These are phyloP conservation scores for Paraphaeosphaeria sporulosa DNA, from an alignment of 2,329 filamentous ascomycete species.

Conservation along the genomic window DNA sequence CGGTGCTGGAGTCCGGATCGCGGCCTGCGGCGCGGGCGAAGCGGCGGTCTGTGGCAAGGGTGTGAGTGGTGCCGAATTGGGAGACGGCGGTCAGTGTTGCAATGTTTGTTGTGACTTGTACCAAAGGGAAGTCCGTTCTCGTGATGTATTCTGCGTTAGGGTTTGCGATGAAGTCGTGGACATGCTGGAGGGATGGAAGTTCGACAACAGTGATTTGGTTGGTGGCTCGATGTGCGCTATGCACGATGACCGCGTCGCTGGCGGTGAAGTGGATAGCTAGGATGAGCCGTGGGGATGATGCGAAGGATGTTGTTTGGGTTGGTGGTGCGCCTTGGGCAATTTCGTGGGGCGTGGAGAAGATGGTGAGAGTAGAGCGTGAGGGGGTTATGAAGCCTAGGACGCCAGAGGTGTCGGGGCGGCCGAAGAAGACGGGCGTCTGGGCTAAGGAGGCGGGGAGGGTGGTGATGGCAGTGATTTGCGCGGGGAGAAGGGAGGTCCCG, in stretches of 20 bases:
- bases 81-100: conserved; percentile 34
- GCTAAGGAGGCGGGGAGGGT: neutral
- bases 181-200: conserved; percentile 12
- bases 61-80: conserved; percentile 27
- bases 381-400: conserved; percentile 13
- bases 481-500: conserved; percentile 26
- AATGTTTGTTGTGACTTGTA: conserved; percentile 23
- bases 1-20: conserved; percentile 7
- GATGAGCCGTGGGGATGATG: conserved; percentile 2
- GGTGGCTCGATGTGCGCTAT: neutral
- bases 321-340: conserved; percentile 9
- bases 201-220: neutral
- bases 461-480: conserved; percentile 15
- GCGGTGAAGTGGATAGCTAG: conserved; percentile 20
- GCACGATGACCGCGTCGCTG: conserved; percentile 12
- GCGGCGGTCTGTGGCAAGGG: conserved; percentile 31
- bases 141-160: too few relatives aligned
- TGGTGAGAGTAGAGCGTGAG: conserved; percentile 1
- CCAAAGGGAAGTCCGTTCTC: conserved; percentile 15
- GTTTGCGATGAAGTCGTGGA: neutral
- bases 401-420: neutral
- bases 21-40: conserved; percentile 37
- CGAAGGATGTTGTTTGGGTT: conserved; percentile 7
- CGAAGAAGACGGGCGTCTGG: conserved; percentile 13
- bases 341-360: conserved; percentile 24